phyloP scores from a whole-genome alignment of 148 eudicot species.

The Silene latifolia region DNA sequence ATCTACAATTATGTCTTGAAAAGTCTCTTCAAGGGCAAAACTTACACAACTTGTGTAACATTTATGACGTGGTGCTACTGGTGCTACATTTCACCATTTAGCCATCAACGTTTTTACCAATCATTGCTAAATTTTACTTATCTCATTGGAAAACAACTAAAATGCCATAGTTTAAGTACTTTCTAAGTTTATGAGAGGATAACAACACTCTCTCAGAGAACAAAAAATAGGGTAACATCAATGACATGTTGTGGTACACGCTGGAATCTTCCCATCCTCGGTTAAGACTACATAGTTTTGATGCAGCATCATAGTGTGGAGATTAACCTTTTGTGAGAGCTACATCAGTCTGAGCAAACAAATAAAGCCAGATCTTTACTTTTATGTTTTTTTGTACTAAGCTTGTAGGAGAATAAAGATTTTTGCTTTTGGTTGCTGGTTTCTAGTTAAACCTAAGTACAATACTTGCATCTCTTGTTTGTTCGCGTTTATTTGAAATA shows the following conservation, averaged over 20 bases:
- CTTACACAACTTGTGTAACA: no score
- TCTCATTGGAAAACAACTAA: neutral
- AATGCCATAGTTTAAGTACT: neutral
- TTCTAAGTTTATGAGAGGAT: neutral
- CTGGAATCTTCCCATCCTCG: neutral
- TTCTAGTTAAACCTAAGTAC: slow-evolving; percentile 1
- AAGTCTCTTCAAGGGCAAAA: no score
- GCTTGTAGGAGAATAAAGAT: slow-evolving; percentile 1
- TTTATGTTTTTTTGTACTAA: neutral
- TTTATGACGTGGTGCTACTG: no score
- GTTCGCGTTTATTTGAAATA: neutral
- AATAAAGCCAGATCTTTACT: neutral
- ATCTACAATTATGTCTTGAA: no score
- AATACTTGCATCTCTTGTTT: neutral
- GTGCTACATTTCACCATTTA: no score
- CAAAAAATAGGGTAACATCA: neutral
- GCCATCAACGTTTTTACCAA: no score
- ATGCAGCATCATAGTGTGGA: neutral
- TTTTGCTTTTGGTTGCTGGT: slow-evolving; percentile 7
- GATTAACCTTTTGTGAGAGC: neutral
- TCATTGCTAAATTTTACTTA: no score
- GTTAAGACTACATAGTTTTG: neutral
- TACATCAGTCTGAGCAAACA: neutral
- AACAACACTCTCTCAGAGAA: neutral
- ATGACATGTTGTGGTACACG: neutral